Evolutionary conservation across 169 alveolate species (phyloP).

Genomic region (Eimeria brunetti): DNA sequence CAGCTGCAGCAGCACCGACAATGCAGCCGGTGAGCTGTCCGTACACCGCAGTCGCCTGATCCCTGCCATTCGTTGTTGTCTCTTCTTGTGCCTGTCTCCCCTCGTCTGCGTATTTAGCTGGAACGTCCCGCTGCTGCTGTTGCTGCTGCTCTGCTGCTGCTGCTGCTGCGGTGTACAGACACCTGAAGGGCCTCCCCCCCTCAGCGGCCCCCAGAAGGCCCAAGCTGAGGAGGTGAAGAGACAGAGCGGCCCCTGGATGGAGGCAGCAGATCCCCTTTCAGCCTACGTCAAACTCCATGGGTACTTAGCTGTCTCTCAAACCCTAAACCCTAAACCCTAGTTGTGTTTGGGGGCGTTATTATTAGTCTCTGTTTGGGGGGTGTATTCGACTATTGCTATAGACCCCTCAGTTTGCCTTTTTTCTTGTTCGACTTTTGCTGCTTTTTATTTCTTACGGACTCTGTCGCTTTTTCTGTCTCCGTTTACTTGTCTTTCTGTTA

Average conservation of each 20-base stretch:
- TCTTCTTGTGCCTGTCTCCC: too few relatives aligned
- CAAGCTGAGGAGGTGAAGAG: not conserved
- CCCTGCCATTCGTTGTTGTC: too few relatives aligned
- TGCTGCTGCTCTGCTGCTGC: not conserved
- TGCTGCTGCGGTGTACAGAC: conserved; percentile 20
- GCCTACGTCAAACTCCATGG: conserved; percentile 37
- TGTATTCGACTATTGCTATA: not conserved
- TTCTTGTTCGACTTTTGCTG: not conserved
- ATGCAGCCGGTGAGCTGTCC: not conserved
- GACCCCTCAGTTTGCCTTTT: not conserved
- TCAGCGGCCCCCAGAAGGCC: not conserved
- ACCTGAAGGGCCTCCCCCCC: not conserved
- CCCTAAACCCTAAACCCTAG: too few relatives aligned
- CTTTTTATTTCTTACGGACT: not conserved
- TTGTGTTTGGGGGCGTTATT: not conserved
- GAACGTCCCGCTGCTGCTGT: not conserved
- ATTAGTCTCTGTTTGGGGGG: not conserved
- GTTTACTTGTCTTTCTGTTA: not conserved
- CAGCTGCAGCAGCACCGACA: conserved; percentile 6
- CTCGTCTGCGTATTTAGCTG: not conserved
- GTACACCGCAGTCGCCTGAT: not conserved
- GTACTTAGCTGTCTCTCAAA: conserved; percentile 5
- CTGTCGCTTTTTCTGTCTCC: not conserved
- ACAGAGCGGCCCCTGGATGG: conserved; percentile 24
- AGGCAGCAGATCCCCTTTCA: conserved; percentile 12